phyloP scores from a whole-genome alignment of 2,329 filamentous ascomycete species.

The Coleophoma cylindrospora region DNA sequence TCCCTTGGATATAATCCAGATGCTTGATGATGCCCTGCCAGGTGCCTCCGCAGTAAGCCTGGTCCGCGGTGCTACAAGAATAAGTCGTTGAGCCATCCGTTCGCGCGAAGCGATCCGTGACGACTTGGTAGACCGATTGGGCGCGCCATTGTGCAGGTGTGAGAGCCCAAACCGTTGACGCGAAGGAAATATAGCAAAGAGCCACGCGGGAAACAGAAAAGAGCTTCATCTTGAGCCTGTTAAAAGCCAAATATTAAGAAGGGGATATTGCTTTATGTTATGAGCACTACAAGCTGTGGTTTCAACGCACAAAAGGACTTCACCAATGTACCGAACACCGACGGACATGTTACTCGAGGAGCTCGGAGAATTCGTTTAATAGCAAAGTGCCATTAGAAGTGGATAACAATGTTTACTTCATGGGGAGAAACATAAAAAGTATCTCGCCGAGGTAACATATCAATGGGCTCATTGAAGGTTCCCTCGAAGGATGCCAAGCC shows the following conservation, averaged over 20 bases:
- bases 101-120: constrained; percentile 40
- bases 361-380: too few species aligned
- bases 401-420: too few species aligned
- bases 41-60: constrained; percentile 41
- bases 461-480: too few species aligned
- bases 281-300: too few species aligned
- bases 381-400: too few species aligned
- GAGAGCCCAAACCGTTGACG: constrained; percentile 10
- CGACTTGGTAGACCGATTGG: constrained; percentile 38
- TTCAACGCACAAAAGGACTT: too few species aligned
- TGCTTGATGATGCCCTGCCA: constrained; percentile 34
- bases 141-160: constrained; percentile 30
- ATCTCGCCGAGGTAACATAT: too few species aligned
- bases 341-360: too few species aligned
- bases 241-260: not conserved
- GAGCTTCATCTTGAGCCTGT: constrained; percentile 10
- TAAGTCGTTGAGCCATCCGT: constrained; percentile 28
- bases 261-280: not conserved
- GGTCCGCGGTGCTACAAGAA: constrained; percentile 15
- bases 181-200: constrained; percentile 1
- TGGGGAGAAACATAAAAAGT: too few species aligned
- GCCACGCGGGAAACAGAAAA: constrained; percentile 3
- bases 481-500: too few species aligned
- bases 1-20: constrained; percentile 36
- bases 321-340: too few species aligned